Base-by-base conservation (phyloP, 2,329 filamentous ascomycete species). In the Trichoderma asperellum region DNA sequence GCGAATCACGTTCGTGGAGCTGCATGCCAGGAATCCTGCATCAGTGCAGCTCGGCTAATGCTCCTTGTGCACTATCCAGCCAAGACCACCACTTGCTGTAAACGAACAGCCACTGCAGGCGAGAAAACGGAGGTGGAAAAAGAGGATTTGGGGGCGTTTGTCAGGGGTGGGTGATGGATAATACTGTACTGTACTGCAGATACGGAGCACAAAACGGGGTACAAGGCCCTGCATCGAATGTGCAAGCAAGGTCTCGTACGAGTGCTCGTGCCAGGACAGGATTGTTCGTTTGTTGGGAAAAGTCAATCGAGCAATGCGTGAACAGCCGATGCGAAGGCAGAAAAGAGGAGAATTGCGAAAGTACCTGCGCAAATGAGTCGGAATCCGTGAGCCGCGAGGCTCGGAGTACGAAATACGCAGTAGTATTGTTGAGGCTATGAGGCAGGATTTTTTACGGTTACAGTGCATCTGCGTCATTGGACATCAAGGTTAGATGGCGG, bases 1-100 rank as follows among this genome's bases (percentile, higher is more conserved):
- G 58, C 66, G 66, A 64, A 68, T 68, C 66, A 68, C 52, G 66
- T 68, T 68, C 47, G 37, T 29, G 37, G 59, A 68, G 66, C 58
- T 68, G 66, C 66, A 68, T 68, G 66, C 35, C 35, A 62, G 66
- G 24, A 62, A 56, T 47, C 66, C 58, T 57, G 66, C 66, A 57
- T 49, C 47, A 49, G 32, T 56, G 49, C 49, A 35, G 52, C 55
- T 59, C 64, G 64, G 64, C 40, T 58, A 67, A 49, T 24, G 11
- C 29, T 37, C n/a, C 34, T 62, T 35, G 35, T 49, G 47, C 66
- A 21, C 35, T 12, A 16, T 57, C 24, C 35, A 49, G 53, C 53
- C 37, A 58, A 43, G 21, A 52, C 49, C 49, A 32, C 43, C 24
- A 12, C 55, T 56, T 59, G 55, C 14, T n/a, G 18, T 12, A 4